Conservation (phyloP, 176 grass and related monocot species). For the Musa itinerans region DNA sequence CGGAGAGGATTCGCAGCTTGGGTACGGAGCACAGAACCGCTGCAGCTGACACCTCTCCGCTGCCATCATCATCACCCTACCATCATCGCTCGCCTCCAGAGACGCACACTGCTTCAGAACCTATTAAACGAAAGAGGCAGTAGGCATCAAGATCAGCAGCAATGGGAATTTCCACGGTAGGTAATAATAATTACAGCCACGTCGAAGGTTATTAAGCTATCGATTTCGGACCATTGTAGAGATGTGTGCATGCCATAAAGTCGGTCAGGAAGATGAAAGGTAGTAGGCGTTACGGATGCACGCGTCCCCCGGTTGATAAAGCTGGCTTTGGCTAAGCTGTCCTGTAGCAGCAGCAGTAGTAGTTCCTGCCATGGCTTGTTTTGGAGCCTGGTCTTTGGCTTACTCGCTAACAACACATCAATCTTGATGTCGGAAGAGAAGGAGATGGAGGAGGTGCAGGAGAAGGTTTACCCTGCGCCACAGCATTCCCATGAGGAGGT, state of each 20-base stretch:
- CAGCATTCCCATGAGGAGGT: constrained; percentile 13
- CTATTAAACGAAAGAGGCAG: neutral
- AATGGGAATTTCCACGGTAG: neutral
- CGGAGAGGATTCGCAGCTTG: constrained; percentile 9
- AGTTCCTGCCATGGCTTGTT: neutral
- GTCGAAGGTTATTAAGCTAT: neutral
- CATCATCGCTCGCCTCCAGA: neutral
- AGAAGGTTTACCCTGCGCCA: constrained; percentile 36
- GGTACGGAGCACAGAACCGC: neutral
- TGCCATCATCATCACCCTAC: neutral
- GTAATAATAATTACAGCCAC: neutral
- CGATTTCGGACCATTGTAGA: neutral
- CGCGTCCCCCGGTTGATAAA: neutral
- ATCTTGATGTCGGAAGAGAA: neutral
- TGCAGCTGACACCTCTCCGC: neutral
- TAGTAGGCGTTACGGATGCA: constrained; percentile 20
- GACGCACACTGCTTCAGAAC: neutral
- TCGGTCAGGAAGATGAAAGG: neutral
- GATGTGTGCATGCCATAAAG: neutral
- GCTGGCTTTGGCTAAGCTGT: constrained; percentile 1
- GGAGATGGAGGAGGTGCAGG: constrained; percentile 2
- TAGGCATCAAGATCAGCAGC: too few relatives aligned
- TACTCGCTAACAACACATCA: neutral
- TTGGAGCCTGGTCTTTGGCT: neutral
- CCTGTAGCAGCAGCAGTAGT: too few relatives aligned